phyloP scores from a whole-genome alignment of 2,329 filamentous ascomycete genomes.

The Cladorrhinum sp. region DNA sequence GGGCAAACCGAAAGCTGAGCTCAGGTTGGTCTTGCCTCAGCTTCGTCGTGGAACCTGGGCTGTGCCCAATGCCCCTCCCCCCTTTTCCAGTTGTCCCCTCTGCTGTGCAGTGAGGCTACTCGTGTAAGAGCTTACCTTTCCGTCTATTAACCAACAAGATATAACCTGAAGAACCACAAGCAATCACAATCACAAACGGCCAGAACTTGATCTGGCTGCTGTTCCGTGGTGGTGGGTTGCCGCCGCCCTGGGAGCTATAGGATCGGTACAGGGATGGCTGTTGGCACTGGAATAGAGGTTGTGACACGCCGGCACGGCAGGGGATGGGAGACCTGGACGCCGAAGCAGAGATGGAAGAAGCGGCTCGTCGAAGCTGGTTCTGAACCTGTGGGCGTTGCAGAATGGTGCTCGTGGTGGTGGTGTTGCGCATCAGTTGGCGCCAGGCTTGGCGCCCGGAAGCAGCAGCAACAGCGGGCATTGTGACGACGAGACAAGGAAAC shows the following conservation, averaged over 20 bases:
- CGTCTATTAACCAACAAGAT: slow-evolving; percentile 48
- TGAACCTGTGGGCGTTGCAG: slow-evolving; percentile 14
- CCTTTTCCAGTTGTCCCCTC: background rate
- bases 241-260: slow-evolving; percentile 26
- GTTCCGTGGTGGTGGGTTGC: slow-evolving; percentile 14
- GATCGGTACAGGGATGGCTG: slow-evolving; percentile 21
- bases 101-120: background rate
- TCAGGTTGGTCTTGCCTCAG: background rate
- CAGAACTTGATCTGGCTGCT: slow-evolving; percentile 50
- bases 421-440: slow-evolving; percentile 27
- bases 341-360: slow-evolving; percentile 7
- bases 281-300: slow-evolving; percentile 8
- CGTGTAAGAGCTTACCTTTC: slow-evolving; percentile 40
- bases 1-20: background rate
- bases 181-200: slow-evolving; percentile 54
- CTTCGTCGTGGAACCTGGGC: background rate
- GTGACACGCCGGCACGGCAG: slow-evolving; percentile 2
- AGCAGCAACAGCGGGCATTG: slow-evolving; percentile 17
- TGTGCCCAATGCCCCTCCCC: background rate
- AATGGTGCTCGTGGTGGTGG: slow-evolving; percentile 5
- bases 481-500: slow-evolving; percentile 6
- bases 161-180: slow-evolving; percentile 48
- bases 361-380: slow-evolving; percentile 10
- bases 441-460: slow-evolving; percentile 27
- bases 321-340: background rate